phyloP scores from a whole-genome alignment of 2,329 filamentous ascomycete genomes.

The Diaporthe vaccinii region DNA sequence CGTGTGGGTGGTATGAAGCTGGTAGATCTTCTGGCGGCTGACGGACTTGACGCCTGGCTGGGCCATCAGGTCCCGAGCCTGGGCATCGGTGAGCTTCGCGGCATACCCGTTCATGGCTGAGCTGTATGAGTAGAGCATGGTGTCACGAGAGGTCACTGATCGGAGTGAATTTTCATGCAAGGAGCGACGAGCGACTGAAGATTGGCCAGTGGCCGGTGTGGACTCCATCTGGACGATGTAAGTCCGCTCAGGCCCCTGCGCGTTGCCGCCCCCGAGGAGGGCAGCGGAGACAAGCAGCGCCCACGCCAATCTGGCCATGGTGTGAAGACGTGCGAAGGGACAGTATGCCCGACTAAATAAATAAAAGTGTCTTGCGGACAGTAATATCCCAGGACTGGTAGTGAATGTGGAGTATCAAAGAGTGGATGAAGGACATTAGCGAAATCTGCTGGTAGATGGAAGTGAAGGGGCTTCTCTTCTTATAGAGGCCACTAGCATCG shows the following conservation, averaged over 20 bases:
- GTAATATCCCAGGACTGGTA: background rate
- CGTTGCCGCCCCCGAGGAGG: background rate
- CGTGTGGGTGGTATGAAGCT: slow-evolving; percentile 35
- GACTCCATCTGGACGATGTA: slow-evolving; percentile 31
- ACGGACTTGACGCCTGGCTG: slow-evolving; percentile 36
- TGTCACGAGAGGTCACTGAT: background rate
- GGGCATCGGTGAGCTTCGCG: slow-evolving; percentile 34
- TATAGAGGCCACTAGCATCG: background rate
- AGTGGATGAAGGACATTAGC: background rate
- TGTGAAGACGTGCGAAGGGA: background rate
- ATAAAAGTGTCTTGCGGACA: background rate
- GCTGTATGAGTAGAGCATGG: slow-evolving; percentile 39
- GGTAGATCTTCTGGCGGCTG: slow-evolving; percentile 19
- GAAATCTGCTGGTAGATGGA: accelerated
- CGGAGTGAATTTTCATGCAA: slow-evolving; percentile 11
- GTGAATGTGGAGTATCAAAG: background rate
- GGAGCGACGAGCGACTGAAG: slow-evolving; percentile 2
- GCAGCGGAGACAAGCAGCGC: background rate
- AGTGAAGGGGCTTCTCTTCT: background rate
- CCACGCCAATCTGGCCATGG: background rate
- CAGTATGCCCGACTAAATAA: background rate
- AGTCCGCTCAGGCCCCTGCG: slow-evolving; percentile 7
- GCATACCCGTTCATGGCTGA: slow-evolving; percentile 38
- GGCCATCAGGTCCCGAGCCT: slow-evolving; percentile 31
- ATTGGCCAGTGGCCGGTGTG: background rate